Base-by-base conservation (phyloP, 345 rosid species). In the Hibiscus trionum region DNA sequence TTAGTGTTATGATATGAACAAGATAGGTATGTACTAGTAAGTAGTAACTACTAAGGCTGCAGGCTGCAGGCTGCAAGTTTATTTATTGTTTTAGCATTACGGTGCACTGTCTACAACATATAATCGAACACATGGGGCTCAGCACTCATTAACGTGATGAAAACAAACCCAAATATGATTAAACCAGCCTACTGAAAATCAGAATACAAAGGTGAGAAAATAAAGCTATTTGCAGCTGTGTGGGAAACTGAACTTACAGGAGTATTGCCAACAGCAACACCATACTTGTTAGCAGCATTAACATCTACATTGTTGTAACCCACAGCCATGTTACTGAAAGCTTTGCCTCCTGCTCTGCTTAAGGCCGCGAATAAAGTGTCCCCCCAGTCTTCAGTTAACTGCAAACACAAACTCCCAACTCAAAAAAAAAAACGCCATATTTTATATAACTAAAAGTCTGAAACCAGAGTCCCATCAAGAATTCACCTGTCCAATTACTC, bases 311-410 rank as follows among this genome's bases (percentile, higher is more conserved):
- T 95, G 86, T 95, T 90, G 75, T 91, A 95, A 21, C 99, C 99
- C 56, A 95, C 97, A 69, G 99, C 97, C 99, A 95, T 95, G 89
- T 95, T 95, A 63, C 97, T 90, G 62, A 92, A 95, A 33, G 91
- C 97, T 72, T 81, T 95, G 46, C 99, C 99, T 61, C 97, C 97
- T 0, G 99, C 99, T 82, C 79, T 85, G 83, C 96, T 87, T 72
- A 92, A 77, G 31, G 94, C 99, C 49, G 93, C 79, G 79, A 95
- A 95, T 78, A 92, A 80, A 47, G 96, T 84, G 81, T 90, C 97
- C 77, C 97, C 99, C 97, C 99, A 89, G 56, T 92, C 97, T 79
- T 92, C 97, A 3, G 97, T 92, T 83, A 95, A 81, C 97, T 95
- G 78, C 63, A 74, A 44, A 64, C 64, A 62, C 72, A 80, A 73